Conservation (phyloP, 371 early-diverging fungal genomes). For the Furculomyces boomerangus region DNA sequence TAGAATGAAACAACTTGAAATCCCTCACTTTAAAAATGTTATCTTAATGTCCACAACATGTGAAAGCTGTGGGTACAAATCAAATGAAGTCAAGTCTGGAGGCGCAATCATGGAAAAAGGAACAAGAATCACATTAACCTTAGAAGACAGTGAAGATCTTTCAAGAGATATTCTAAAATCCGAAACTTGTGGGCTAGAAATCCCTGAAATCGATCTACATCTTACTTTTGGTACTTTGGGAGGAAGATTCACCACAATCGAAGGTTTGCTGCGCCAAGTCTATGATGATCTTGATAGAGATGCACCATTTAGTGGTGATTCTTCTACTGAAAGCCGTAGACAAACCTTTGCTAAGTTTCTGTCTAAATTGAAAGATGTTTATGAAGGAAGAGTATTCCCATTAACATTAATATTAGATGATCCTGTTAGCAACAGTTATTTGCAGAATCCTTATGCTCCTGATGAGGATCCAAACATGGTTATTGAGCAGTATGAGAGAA, state of each 20-base stretch:
- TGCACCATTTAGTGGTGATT: slow-evolving; percentile 65
- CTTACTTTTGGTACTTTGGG: slow-evolving; percentile 79
- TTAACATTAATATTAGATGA: slow-evolving; percentile 70
- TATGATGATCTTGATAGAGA: slow-evolving; percentile 59
- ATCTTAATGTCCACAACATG: slow-evolving; percentile 92
- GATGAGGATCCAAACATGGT: slow-evolving; percentile 85
- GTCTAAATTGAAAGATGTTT: slow-evolving; percentile 38
- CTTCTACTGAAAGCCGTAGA: slow-evolving; percentile 32
- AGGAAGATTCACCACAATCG: slow-evolving; percentile 91
- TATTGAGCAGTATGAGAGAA: slow-evolving; percentile 69
- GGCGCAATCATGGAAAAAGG: slow-evolving; percentile 69
- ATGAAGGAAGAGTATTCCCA: slow-evolving; percentile 36
- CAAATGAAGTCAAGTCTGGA: slow-evolving; percentile 89
- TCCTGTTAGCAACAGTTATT: slow-evolving; percentile 73
- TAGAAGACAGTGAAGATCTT: slow-evolving; percentile 71
- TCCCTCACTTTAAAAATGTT: slow-evolving; percentile 90
- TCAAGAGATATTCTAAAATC: slow-evolving; percentile 86
- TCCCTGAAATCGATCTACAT: slow-evolving; percentile 75
- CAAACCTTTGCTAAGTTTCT: slow-evolving; percentile 44
- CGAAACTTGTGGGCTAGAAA: slow-evolving; percentile 76
- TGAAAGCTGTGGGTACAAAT: slow-evolving; percentile 83
- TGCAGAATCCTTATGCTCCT: slow-evolving; percentile 83
- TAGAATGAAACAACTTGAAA: slow-evolving; percentile 78
- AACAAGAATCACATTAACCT: slow-evolving; percentile 54
- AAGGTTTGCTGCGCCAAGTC: slow-evolving; percentile 78